Percentiles rank a stretch among this genome's conserved stretches.
Conservation (phyloP, 495 filamentous ascomycete species). For the Geopyxis carbonaria region DNA sequence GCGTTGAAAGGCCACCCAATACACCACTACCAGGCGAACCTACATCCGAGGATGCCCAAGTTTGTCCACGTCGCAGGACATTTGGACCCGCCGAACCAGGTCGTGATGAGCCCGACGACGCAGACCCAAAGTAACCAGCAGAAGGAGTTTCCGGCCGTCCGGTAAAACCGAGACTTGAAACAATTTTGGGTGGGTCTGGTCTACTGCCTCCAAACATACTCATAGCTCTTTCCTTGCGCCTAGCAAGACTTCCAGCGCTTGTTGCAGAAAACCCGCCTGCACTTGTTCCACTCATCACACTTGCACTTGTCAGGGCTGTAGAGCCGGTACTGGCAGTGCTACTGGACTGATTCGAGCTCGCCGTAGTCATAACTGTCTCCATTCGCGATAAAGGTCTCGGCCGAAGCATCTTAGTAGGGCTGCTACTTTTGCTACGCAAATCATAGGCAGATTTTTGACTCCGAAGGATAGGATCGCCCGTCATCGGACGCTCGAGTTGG, state of each 20-base stretch:
- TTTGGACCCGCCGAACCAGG: not conserved
- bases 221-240: constrained; percentile 46
- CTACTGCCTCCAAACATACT: constrained; percentile 31
- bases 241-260: constrained; percentile 78
- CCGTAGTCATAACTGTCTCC: constrained; percentile 18
- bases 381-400: constrained; percentile 21
- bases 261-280: constrained; percentile 86
- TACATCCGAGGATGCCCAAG: constrained; percentile 14
- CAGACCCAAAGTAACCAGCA: constrained; percentile 7
- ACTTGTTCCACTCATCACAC: constrained; percentile 82
- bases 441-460: constrained; percentile 74
- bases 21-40: constrained; percentile 24
- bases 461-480: constrained; percentile 23
- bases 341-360: constrained; percentile 22
- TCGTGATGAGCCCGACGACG: constrained; percentile 3
- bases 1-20: constrained; percentile 67
- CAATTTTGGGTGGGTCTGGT: not conserved
- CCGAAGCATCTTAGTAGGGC: constrained; percentile 19
- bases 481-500: constrained; percentile 32
- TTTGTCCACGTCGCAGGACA: constrained; percentile 18
- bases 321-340: constrained; percentile 53
- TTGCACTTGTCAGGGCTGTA: constrained; percentile 62
- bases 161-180: constrained; percentile 7
- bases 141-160: constrained; percentile 47
- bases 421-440: constrained; percentile 28